These are phyloP conservation scores for Pythium sp. DNA, from an alignment of 352 stramenopile species.

Conservation along the genomic window DNA sequence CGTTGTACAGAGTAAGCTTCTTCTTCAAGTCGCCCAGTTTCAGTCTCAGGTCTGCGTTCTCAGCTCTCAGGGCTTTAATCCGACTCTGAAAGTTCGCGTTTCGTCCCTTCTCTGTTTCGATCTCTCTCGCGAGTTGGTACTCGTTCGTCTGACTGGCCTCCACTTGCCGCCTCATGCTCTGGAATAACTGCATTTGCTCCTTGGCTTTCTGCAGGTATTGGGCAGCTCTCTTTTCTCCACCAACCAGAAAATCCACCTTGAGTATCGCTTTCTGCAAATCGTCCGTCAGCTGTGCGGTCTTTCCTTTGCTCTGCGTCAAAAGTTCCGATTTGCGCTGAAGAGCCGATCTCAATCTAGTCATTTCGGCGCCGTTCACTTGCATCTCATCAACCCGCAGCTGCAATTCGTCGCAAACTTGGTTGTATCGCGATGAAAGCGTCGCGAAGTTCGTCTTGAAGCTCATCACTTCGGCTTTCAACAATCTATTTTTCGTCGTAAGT, in stretches of 20 bases:
- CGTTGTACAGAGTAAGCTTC: constrained; percentile 2
- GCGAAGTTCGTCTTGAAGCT: constrained; percentile 29
- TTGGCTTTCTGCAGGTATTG: constrained; percentile 35
- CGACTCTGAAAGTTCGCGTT: constrained; percentile 21
- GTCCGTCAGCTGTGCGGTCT: constrained; percentile 22
- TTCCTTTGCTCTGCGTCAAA: constrained; percentile 37
- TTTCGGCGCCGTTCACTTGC: constrained; percentile 23
- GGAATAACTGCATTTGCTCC: constrained; percentile 35
- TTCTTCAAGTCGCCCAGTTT: constrained; percentile 19
- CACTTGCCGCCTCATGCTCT: constrained; percentile 33
- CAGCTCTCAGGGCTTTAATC: constrained; percentile 33
- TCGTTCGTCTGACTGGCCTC: constrained; percentile 31
- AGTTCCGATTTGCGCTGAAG: constrained; percentile 54
- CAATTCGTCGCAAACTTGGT: constrained; percentile 27
- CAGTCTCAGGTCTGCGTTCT: constrained; percentile 34
- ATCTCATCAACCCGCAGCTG: constrained; percentile 25
- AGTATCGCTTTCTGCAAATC: constrained; percentile 27
- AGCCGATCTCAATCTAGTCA: constrained; percentile 28
- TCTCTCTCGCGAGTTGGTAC: constrained; percentile 28
- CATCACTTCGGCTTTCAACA: constrained; percentile 30
- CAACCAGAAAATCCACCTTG: constrained; percentile 24
- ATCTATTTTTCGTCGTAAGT: constrained; percentile 22
- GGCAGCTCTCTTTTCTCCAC: constrained; percentile 25
- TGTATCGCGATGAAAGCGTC: constrained; percentile 34
- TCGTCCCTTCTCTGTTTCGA: constrained; percentile 36